Evolutionary conservation across 2,329 filamentous ascomycete genomes (phyloP), one percentile per base, ranked within the genome.

Genomic region (Microdochium nivale): DNA sequence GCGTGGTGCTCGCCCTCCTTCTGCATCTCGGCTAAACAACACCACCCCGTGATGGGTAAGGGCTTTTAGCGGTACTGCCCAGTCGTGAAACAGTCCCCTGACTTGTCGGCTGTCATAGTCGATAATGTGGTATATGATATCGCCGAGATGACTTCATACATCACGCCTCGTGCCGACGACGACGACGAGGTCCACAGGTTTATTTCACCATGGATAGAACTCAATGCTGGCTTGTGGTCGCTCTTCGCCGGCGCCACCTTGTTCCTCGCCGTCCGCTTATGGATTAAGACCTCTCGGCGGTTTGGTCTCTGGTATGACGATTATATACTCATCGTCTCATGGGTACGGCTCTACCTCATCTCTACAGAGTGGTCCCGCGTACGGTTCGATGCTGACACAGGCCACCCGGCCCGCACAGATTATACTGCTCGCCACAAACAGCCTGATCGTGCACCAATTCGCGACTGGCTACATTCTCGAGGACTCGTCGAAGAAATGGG

Each of bases 401-500:
- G n/a, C 33, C 33, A 5, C 13, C 13, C 16, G 11, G 13, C 16
- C 5, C 14, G 11, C 4, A 37, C 7, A 75, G 75, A 33, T 65
- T 8, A 58, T 77, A 3, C 65, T 76, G 3, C 60, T 73, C n/a
- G 60, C 62, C 35, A 77, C 73, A 59, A 68, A 78, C 54, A 68
- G 60, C 48, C 57, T 78, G 16, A 77, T 77, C 51, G 60, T 71
- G 1, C 55, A 70, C 48, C 64, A 78, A 53, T 78, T 73, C 52
- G 72, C 70, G 7, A 76, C 70, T 8, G 75, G 74, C 49, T 78
- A 78, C 54, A 68, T 75, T 1, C 61, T 67, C 33, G 50, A 65
- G 25, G 56, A 65, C 54, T 65, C 65, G 4, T 60, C 65, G 7
- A 13, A 71, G n/a, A 58, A 63, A 19, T 79, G 76, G 76, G 70